These are phyloP conservation scores for Diaporthe velutina DNA, from an alignment of 2,329 filamentous ascomycete species.

Conservation along the genomic window DNA sequence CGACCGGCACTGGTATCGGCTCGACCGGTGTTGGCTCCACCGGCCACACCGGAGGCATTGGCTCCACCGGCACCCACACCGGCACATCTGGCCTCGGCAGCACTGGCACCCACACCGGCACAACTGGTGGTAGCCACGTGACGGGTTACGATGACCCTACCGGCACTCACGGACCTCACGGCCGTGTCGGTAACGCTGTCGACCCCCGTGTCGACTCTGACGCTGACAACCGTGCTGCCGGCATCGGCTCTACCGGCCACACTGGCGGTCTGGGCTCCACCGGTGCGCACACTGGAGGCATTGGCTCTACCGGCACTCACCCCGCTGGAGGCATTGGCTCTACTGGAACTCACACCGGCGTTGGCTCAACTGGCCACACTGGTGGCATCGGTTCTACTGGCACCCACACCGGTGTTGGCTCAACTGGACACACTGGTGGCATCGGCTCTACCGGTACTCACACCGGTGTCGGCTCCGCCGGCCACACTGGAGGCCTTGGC, in stretches of 20 bases:
- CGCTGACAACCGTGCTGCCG: constrained; percentile 53
- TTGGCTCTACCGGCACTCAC: constrained; percentile 42
- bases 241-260: neutral
- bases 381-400: constrained; percentile 46
- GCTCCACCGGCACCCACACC: constrained; percentile 39
- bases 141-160: constrained; percentile 39
- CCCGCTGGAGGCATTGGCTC: constrained; percentile 43
- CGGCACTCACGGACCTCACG: constrained; percentile 57
- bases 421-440: neutral
- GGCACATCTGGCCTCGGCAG: constrained; percentile 16
- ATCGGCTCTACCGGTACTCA: constrained; percentile 43
- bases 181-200: constrained; percentile 58
- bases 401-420: neutral
- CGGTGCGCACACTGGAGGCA: neutral
- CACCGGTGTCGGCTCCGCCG: constrained; percentile 31
- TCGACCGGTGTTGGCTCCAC: neutral
- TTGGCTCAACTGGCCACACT: no score
- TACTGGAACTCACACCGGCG: constrained; percentile 52
- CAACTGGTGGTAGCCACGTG: neutral
- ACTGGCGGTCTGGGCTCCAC: neutral
- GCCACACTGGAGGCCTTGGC: neutral
- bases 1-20: no score
- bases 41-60: constrained; percentile 45
- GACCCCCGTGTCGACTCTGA: constrained; percentile 68
- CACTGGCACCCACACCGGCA: constrained; percentile 39